phyloP scores from a whole-genome alignment of 1,284 basidiomycete species.

The Malassezia furfur region DNA sequence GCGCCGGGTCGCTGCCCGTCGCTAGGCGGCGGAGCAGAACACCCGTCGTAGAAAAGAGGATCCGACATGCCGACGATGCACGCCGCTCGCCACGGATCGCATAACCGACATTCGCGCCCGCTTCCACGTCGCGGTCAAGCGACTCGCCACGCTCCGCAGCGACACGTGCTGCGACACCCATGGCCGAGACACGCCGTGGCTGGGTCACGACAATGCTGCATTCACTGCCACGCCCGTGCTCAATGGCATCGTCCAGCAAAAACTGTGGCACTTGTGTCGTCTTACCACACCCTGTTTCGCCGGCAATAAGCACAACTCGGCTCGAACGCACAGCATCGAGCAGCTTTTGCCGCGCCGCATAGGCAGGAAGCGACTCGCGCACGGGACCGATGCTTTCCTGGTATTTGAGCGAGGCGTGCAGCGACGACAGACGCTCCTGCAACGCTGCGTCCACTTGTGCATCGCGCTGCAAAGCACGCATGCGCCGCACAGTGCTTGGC shows the following conservation, averaged over 20 bases:
- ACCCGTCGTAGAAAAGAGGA: constrained; percentile 87
- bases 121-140: constrained; percentile 46
- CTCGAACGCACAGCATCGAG: constrained; percentile 21
- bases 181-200: constrained; percentile 76
- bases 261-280: constrained; percentile 75
- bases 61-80: constrained; percentile 53
- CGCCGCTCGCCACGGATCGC: constrained; percentile 81
- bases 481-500: background rate
- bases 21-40: constrained; percentile 68
- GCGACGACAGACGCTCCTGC: constrained; percentile 55
- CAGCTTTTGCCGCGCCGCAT: constrained; percentile 70
- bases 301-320: constrained; percentile 27
- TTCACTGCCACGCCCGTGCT: constrained; percentile 57
- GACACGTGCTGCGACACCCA: constrained; percentile 79
- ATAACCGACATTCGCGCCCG: constrained; percentile 61
- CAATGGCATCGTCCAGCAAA: constrained; percentile 63
- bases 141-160: constrained; percentile 75
- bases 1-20: constrained; percentile 61
- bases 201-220: constrained; percentile 80
- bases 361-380: constrained; percentile 59
- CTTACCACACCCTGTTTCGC: constrained; percentile 69
- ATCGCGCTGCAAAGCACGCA: constrained; percentile 39
- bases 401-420: constrained; percentile 68
- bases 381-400: constrained; percentile 57
- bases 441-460: constrained; percentile 57